Conservation (phyloP, 331 rosid species). For the Spiraea crenata region DNA sequence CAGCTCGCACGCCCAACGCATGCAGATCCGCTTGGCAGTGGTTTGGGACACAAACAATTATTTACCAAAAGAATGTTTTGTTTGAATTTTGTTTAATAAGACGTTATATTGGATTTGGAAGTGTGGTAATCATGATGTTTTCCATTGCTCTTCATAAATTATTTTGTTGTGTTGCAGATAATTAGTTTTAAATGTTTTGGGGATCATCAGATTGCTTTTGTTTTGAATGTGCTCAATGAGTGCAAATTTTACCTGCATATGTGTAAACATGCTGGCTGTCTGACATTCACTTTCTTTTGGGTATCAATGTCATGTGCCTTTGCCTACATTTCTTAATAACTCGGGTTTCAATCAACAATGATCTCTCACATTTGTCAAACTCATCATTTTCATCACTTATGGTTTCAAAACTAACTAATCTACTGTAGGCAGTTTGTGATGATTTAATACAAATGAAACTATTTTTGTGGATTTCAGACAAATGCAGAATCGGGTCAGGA, state of each 20-base stretch:
- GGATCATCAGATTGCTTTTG: slow-evolving; percentile 38
- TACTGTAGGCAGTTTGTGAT: too few species aligned
- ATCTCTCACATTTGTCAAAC: too few species aligned
- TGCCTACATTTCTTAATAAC: neutral
- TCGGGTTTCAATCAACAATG: too few species aligned
- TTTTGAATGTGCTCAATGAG: slow-evolving; percentile 46
- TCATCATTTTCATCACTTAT: too few species aligned
- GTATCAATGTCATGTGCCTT: slow-evolving; percentile 11
- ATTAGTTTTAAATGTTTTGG: slow-evolving; percentile 37
- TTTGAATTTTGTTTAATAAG: slow-evolving; percentile 34
- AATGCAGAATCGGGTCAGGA: too few species aligned
- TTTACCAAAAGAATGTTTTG: slow-evolving; percentile 15
- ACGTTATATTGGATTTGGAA: slow-evolving; percentile 18
- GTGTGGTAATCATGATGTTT: slow-evolving; percentile 63
- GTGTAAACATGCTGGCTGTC: slow-evolving; percentile 53
- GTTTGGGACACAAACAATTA: slow-evolving; percentile 22
- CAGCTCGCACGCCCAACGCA: slow-evolving; percentile 48
- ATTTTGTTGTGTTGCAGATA: slow-evolving; percentile 66
- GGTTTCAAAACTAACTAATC: too few species aligned
- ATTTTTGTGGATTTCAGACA: too few species aligned
- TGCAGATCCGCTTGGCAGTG: slow-evolving; percentile 21
- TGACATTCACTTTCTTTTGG: slow-evolving; percentile 60
- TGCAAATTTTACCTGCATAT: slow-evolving; percentile 41
- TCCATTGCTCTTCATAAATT: slow-evolving; percentile 50
- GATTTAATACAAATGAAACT: too few species aligned